A percentile compares a stretch with the other conserved stretches of the same genome.
Conservation (phyloP, 768 basidiomycete species). For the Amanita muscaria region DNA sequence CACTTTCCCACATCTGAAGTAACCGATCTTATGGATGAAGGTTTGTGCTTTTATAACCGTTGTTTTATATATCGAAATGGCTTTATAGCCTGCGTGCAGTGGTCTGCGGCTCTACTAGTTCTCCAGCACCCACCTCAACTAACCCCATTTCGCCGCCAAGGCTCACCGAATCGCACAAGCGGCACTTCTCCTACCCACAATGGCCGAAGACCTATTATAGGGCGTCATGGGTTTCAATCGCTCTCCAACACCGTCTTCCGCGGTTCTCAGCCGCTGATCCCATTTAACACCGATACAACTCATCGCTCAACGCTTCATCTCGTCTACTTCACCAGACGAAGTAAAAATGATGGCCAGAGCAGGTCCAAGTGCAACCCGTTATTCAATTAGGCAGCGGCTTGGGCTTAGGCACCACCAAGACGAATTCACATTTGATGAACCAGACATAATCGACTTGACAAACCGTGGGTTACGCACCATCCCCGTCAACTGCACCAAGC, state of each 20-base stretch:
- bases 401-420: too few species aligned
- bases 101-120: too few species aligned
- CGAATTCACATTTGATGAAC: conserved; percentile 59
- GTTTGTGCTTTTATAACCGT: too few species aligned
- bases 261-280: conserved; percentile 34
- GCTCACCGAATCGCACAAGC: conserved; percentile 24
- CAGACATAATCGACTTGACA: conserved; percentile 75
- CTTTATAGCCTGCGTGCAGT: too few species aligned
- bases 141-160: conserved; percentile 28
- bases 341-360: conserved; percentile 26
- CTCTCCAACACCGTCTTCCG: conserved; percentile 21
- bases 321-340: conserved; percentile 54
- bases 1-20: too few species aligned
- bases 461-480: conserved; percentile 78
- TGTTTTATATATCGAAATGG: too few species aligned
- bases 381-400: too few species aligned
- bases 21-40: too few species aligned
- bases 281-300: conserved; percentile 43
- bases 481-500: conserved; percentile 78
- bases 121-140: conserved; percentile 25
- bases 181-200: conserved; percentile 30
- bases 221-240: conserved; percentile 36
- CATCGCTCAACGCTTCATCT: conserved; percentile 49
- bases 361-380: conserved; percentile 12
- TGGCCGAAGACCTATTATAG: conserved; percentile 61